Evolutionary conservation across 176 grass and related monocot species (phyloP).

Genomic region (Calamus simplicifolius): DNA sequence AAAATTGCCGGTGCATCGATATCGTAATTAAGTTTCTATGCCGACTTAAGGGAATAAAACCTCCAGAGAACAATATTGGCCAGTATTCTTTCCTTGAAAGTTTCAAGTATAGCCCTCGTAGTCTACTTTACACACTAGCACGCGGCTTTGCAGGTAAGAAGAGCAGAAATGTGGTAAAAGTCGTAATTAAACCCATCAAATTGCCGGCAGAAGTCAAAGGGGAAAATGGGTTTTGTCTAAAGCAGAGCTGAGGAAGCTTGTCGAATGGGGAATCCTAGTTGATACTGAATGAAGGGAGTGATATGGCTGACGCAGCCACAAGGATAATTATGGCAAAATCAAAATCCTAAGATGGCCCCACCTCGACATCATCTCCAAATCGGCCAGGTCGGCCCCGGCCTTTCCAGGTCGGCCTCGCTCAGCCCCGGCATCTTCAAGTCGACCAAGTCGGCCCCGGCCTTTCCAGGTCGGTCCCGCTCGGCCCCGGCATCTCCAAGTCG

Average conservation of each 20-base stretch:
- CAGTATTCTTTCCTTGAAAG: conserved; percentile 14
- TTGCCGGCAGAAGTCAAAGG: neutral
- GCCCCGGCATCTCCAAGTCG: no score
- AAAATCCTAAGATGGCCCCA: no score
- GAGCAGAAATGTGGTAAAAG: neutral
- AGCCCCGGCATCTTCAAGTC: no score
- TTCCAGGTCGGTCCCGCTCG: no score
- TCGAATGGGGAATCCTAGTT: neutral
- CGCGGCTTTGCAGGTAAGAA: neutral
- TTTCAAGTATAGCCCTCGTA: neutral
- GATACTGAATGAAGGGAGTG: neutral
- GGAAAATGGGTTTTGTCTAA: neutral
- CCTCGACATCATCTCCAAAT: no score
- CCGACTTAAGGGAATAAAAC: neutral
- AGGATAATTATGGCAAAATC: no score
- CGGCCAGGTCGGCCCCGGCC: no score
- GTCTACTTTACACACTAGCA: neutral
- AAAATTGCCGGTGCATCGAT: neutral
- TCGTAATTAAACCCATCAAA: neutral
- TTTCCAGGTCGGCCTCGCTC: no score
- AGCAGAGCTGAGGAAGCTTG: no score
- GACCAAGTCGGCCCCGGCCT: no score
- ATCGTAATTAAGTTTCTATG: neutral
- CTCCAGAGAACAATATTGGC: neutral
- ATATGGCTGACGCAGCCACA: no score